phyloP scores from a whole-genome alignment of 768 basidiomycete species.

The Boletus barrowsii region DNA sequence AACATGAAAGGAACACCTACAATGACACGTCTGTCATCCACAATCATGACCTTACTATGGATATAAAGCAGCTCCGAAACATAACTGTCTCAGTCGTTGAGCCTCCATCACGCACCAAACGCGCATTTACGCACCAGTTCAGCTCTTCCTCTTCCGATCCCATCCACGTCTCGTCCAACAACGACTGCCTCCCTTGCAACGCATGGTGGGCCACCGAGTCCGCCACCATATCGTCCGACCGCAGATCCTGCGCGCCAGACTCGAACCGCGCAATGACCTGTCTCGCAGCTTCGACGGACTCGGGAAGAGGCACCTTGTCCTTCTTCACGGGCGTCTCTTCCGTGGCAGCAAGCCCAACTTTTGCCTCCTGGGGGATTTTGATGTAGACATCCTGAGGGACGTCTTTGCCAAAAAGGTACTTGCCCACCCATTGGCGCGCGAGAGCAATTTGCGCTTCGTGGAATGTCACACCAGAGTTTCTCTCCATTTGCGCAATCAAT shows the following conservation, averaged over 20 bases:
- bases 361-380: constrained; percentile 50
- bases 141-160: constrained; percentile 83
- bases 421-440: constrained; percentile 69
- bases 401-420: constrained; percentile 33
- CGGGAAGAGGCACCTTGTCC: constrained; percentile 66
- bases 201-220: constrained; percentile 84
- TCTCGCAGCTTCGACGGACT: constrained; percentile 62
- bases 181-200: constrained; percentile 54
- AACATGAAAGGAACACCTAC: constrained; percentile 41
- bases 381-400: constrained; percentile 54
- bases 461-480: constrained; percentile 74
- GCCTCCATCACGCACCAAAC: background rate
- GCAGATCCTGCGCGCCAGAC: constrained; percentile 50
- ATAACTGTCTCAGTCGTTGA: constrained; percentile 46
- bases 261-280: constrained; percentile 72
- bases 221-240: constrained; percentile 61
- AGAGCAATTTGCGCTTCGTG: constrained; percentile 85
- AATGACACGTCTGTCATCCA: constrained; percentile 88
- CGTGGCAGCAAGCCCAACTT: constrained; percentile 46
- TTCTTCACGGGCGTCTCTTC: constrained; percentile 54
- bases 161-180: constrained; percentile 81
- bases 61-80: constrained; percentile 81
- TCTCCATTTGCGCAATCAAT: constrained; percentile 69
- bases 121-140: constrained; percentile 54
- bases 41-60: constrained; percentile 90